These are phyloP conservation scores for Candida maris DNA, from an alignment of 805 yeast species.

Conservation along the genomic window DNA sequence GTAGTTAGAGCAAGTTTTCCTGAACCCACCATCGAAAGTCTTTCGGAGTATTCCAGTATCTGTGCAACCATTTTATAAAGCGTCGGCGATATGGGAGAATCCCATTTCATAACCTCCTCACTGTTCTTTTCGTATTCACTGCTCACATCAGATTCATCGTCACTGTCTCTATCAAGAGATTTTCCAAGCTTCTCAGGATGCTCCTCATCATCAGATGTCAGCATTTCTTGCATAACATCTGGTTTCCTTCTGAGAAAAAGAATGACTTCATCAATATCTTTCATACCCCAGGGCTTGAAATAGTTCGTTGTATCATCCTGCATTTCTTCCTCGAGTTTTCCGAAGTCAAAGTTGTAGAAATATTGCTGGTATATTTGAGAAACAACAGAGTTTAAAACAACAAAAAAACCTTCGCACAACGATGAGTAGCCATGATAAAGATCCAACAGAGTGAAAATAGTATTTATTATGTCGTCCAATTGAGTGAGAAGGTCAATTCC, in stretches of 20 bases:
- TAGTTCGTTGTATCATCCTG: conserved; percentile 24
- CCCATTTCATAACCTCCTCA: conserved; percentile 45
- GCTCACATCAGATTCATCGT: conserved; percentile 35
- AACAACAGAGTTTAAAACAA: conserved; percentile 61
- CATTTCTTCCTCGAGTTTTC: conserved; percentile 12
- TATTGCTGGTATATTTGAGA: conserved; percentile 42
- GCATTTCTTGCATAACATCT: conserved; percentile 23
- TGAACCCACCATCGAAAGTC: conserved; percentile 65
- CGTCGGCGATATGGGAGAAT: conserved; percentile 58
- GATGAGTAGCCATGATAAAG: conserved; percentile 77
- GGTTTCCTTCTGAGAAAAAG: conserved; percentile 38
- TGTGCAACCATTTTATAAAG: conserved; percentile 58
- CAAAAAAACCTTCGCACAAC: conserved; percentile 69
- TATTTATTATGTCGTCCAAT: conserved; percentile 63
- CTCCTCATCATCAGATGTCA: conserved; percentile 16
- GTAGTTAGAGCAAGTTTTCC: conserved; percentile 52
- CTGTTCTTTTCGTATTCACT: conserved; percentile 22
- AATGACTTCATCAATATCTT: conserved; percentile 40
- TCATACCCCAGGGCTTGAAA: conserved; percentile 61
- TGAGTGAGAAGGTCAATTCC: conserved; percentile 64
- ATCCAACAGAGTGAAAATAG: conserved; percentile 76
- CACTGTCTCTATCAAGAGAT: conserved; percentile 29
- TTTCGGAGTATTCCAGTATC: conserved; percentile 65
- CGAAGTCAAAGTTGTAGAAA: conserved; percentile 28
- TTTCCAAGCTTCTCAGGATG: conserved; percentile 11